Percentiles rank a stretch among this genome's conserved stretches.
These are phyloP conservation scores for Penicillium sp. DNA, from an alignment of 2,329 filamentous ascomycete species.

Conservation along the genomic window DNA sequence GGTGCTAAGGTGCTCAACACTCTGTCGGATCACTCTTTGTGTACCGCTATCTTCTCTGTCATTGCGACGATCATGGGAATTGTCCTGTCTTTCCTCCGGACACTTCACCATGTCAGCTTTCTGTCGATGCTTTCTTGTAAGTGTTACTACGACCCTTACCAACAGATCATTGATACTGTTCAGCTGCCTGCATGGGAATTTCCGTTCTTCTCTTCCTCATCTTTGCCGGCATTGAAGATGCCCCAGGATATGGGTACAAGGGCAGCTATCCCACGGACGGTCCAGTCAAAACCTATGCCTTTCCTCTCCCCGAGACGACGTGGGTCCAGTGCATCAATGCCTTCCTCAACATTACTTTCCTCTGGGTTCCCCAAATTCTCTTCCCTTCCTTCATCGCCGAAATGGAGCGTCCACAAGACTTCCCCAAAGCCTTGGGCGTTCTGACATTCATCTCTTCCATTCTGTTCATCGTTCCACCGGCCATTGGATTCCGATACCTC, in stretches of 20 bases:
- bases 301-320: slow-evolving; percentile 44
- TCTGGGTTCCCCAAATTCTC: slow-evolving; percentile 49
- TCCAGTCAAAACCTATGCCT: slow-evolving; percentile 44
- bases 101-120: slow-evolving; percentile 46
- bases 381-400: slow-evolving; percentile 50
- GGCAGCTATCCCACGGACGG: slow-evolving; percentile 44
- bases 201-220: slow-evolving; percentile 48
- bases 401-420: slow-evolving; percentile 48
- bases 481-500: slow-evolving; percentile 46
- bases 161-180: neutral
- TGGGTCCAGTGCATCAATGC: slow-evolving; percentile 48
- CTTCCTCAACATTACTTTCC: slow-evolving; percentile 48
- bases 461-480: slow-evolving; percentile 47
- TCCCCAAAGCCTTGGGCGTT: slow-evolving; percentile 48
- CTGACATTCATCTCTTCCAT: slow-evolving; percentile 42
- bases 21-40: slow-evolving; percentile 45
- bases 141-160: neutral
- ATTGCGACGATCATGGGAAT: slow-evolving; percentile 46
- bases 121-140: slow-evolving; percentile 47
- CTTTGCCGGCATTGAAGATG: slow-evolving; percentile 45
- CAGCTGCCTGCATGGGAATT: slow-evolving; percentile 45
- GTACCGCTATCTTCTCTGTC: slow-evolving; percentile 47
- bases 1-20: slow-evolving; percentile 48
- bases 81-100: slow-evolving; percentile 43
- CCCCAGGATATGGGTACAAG: slow-evolving; percentile 44